These are phyloP conservation scores for Fusarium sambucinum DNA, from an alignment of 2,329 filamentous ascomycete genomes.

Conservation along the genomic window DNA sequence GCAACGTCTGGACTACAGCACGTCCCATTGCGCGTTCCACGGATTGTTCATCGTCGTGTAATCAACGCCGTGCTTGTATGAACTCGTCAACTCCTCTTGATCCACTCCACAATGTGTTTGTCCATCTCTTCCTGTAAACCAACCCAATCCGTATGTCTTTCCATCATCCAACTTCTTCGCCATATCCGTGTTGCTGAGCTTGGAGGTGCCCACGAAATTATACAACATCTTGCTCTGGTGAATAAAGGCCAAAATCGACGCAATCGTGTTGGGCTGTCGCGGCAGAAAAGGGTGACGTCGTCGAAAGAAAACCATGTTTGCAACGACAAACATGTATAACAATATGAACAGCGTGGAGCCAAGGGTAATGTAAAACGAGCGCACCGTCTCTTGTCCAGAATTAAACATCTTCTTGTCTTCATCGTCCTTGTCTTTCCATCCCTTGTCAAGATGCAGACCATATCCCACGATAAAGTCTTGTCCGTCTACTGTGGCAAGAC, in stretches of 20 bases:
- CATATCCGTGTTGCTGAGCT: slow-evolving; percentile 72
- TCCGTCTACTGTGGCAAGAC: slow-evolving; percentile 74
- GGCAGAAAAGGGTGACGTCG: slow-evolving; percentile 79
- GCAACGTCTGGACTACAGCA: slow-evolving; percentile 39
- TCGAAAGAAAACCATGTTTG: slow-evolving; percentile 69
- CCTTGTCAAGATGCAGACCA: slow-evolving; percentile 17
- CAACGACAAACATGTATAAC: slow-evolving; percentile 71
- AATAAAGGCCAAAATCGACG: slow-evolving; percentile 80
- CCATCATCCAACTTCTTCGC: slow-evolving; percentile 67
- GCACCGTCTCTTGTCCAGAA: slow-evolving; percentile 69
- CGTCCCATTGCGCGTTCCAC: slow-evolving; percentile 61
- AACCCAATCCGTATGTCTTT: slow-evolving; percentile 80
- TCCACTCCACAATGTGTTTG: slow-evolving; percentile 82
- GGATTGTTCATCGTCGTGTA: slow-evolving; percentile 63
- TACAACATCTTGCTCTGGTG: slow-evolving; percentile 85
- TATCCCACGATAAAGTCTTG: slow-evolving; percentile 64
- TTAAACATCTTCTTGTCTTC: slow-evolving; percentile 53
- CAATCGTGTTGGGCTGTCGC: slow-evolving; percentile 82
- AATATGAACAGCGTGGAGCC: slow-evolving; percentile 72
- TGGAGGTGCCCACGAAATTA: slow-evolving; percentile 78
- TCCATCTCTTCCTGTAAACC: slow-evolving; percentile 80
- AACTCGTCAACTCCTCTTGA: slow-evolving; percentile 75
- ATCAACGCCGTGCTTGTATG: slow-evolving; percentile 73
- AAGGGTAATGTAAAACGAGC: slow-evolving; percentile 76
- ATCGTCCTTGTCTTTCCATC: slow-evolving; percentile 27